Base-by-base conservation (phyloP, 768 basidiomycete species). In the Naganishia vishniacii region DNA sequence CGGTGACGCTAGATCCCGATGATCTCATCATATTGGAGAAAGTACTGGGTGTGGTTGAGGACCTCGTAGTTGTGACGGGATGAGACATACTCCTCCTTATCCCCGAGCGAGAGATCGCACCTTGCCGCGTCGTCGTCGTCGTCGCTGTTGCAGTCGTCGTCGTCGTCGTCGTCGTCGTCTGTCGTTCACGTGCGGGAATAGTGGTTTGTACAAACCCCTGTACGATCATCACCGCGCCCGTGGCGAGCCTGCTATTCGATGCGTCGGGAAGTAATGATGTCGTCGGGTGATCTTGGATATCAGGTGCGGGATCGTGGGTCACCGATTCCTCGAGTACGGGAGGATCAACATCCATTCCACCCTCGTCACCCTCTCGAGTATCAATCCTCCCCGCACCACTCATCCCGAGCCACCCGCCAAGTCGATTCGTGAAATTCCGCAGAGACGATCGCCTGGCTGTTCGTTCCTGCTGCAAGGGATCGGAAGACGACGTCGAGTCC, bases 121-220 rank as follows among this genome's bases (percentile, higher is more conserved):
- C n/a, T n/a, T n/a, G n/a, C n/a, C n/a, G n/a, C n/a, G n/a, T n/a
- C n/a, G n/a, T n/a, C n/a, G n/a, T n/a, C n/a, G n/a, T n/a, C n/a
- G n/a, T n/a, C n/a, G n/a, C n/a, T n/a, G n/a, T n/a, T n/a, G n/a
- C n/a, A n/a, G n/a, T n/a, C n/a, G n/a, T n/a, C n/a, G n/a, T n/a
- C n/a, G n/a, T n/a, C n/a, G n/a, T n/a, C n/a, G n/a, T n/a, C n/a
- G n/a, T n/a, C n/a, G n/a, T 44, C 11, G 11, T 12, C 4, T 28
- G 41, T 26, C 42, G 11, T 45, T 62, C 47, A 3, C 61, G 62
- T 9, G 56, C 20, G 6, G 53, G 51, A 26, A 58, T 45, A 7
- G 64, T 48, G 11, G 64, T 65, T 23, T 65, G 64, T 0, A 65
- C 59, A 28, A 65, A 65, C 4, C 64, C 64, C 25, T 65, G 64